Evolutionary conservation across 2,329 filamentous ascomycete species (phyloP).

Genomic region (Allantophomopsis lycopodina): DNA sequence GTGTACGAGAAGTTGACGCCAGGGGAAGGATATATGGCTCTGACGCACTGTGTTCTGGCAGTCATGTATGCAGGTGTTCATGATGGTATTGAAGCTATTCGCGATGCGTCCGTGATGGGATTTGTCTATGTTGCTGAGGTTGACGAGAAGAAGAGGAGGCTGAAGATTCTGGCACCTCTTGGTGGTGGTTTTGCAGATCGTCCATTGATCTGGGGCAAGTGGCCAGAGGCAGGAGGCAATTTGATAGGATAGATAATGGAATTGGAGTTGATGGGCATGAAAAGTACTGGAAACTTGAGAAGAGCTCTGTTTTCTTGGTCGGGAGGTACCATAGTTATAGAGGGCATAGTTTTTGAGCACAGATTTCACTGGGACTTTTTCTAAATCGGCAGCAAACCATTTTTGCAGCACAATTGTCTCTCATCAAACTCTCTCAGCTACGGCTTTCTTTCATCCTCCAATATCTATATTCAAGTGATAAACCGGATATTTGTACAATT

Average conservation of each 20-base stretch:
- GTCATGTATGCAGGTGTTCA: constrained; percentile 65
- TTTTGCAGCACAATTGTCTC: too few relatives aligned
- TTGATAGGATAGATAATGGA: constrained; percentile 7
- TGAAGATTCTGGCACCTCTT: constrained; percentile 73
- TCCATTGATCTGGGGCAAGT: constrained; percentile 72
- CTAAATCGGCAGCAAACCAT: too few relatives aligned
- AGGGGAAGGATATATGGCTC: constrained; percentile 14
- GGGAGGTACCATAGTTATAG: too few relatives aligned
- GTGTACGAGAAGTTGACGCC: constrained; percentile 15
- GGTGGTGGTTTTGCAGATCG: constrained; percentile 67
- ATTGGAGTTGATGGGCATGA: too few relatives aligned
- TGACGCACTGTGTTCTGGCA: constrained; percentile 74
- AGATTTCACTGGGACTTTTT: too few relatives aligned
- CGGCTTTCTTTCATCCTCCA: too few relatives aligned
- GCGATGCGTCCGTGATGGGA: constrained; percentile 75
- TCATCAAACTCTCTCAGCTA: too few relatives aligned
- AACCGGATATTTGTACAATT: too few relatives aligned
- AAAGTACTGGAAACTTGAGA: too few relatives aligned
- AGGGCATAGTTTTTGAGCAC: too few relatives aligned
- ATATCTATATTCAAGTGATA: too few relatives aligned
- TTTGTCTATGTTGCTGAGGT: constrained; percentile 90
- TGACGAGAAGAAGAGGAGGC: constrained; percentile 67
- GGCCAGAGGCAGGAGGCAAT: constrained; percentile 67
- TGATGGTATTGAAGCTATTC: constrained; percentile 58
- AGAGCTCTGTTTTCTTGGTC: too few relatives aligned